These are phyloP conservation scores for Dictyostelium purpureum DNA, from an alignment of 78 protist genomes.

Conservation along the genomic window DNA sequence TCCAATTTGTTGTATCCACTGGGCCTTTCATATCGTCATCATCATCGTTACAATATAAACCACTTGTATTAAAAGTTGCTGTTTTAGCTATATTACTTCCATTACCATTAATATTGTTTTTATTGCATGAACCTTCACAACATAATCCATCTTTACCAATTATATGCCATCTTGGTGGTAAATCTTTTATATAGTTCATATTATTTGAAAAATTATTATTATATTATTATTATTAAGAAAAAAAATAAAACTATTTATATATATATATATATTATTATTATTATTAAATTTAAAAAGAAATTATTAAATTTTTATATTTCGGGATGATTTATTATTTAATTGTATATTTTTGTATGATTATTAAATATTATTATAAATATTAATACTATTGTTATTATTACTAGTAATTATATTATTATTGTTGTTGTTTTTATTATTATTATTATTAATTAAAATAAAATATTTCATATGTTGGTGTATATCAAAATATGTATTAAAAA, in stretches of 20 bases:
- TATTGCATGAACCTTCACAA: slow-evolving; percentile 36
- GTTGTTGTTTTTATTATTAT: no score
- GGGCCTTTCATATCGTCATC: slow-evolving; percentile 72
- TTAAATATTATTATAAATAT: no score
- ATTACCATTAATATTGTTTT: background rate
- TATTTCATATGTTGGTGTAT: no score
- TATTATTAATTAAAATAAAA: no score
- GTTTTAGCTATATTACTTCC: background rate
- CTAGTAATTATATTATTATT: no score
- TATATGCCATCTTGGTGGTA: slow-evolving; percentile 79
- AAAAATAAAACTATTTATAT: background rate
- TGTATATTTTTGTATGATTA: no score
- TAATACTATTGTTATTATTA: background rate
- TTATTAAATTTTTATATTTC: no score
- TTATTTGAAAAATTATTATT: background rate
- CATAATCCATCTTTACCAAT: slow-evolving; percentile 57
- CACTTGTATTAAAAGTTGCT: background rate
- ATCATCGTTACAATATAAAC: background rate
- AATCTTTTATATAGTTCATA: background rate
- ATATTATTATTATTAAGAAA: background rate
- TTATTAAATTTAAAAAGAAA: no score
- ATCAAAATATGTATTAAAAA: no score
- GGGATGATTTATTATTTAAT: no score
- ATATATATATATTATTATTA: background rate
- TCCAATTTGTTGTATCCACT: slow-evolving; percentile 35